Conservation (phyloP, 1,284 basidiomycete species). For the Rhizopogon hawkerae region DNA sequence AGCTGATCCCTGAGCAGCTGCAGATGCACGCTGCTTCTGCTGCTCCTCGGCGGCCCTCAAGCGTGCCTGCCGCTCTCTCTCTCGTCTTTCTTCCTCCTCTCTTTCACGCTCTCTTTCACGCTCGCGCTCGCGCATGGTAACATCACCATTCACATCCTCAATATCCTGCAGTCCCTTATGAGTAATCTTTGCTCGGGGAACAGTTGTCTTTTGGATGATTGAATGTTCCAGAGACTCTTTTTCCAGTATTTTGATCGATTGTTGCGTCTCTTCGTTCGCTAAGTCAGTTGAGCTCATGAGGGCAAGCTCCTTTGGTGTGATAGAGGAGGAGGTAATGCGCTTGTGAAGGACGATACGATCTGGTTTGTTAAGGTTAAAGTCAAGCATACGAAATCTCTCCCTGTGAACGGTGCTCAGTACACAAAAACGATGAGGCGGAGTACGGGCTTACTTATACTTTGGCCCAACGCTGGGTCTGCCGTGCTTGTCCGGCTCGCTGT, state of each 20-base stretch:
- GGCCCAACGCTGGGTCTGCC: conserved; percentile 57
- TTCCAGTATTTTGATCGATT: conserved; percentile 71
- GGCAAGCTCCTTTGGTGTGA: conserved; percentile 63
- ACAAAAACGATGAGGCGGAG: conserved; percentile 7
- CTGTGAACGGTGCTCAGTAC: conserved; percentile 29
- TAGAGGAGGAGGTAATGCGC: conserved; percentile 58
- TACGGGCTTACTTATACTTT: conserved; percentile 66
- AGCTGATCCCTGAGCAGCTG: conserved; percentile 38
- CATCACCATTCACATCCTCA: conserved; percentile 61
- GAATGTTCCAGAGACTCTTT: conserved; percentile 75
- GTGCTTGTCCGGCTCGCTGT: conserved; percentile 68
- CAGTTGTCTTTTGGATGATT: conserved; percentile 62
- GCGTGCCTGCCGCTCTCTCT: conserved; percentile 53
- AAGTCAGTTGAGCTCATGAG: conserved; percentile 80
- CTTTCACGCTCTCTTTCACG: conserved; percentile 43
- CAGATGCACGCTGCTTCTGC: conserved; percentile 35
- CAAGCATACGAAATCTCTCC: conserved; percentile 77
- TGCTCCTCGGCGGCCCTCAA: conserved; percentile 39
- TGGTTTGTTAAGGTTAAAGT: conserved; percentile 69
- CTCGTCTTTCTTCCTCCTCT: conserved; percentile 54
- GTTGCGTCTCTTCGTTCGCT: conserved; percentile 74
- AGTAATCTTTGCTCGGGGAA: conserved; percentile 78
- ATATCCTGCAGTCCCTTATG: conserved; percentile 86
- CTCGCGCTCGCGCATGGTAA: conserved; percentile 43
- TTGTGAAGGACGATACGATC: conserved; percentile 69